Base-by-base conservation (phyloP, 192 early-diverging fungal genomes). In the Dissophora globulifera region DNA sequence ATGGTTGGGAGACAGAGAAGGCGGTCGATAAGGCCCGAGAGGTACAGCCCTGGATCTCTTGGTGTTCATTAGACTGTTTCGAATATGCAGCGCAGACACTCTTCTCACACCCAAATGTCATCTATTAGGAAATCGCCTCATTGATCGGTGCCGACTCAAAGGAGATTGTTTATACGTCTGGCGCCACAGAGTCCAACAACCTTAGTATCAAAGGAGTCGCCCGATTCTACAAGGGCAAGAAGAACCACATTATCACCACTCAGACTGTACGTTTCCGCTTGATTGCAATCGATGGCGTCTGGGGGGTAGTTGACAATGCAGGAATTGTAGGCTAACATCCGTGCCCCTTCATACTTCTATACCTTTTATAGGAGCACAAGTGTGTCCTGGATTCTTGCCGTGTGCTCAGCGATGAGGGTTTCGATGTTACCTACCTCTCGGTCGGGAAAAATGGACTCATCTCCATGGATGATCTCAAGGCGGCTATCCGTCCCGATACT, bases 141-240 rank as follows among this genome's bases (percentile, higher is more conserved):
- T 78, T 98, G 52, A 94, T 98, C 69, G 90, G 91, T 20, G 95
- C 95, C 20, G 94, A 98, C 83, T 86, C 94, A 29, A 98, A 98
- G 82, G 96, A 98, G 84, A 93, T 98, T 40, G 82, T 98, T 30
- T 98, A 97, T 63, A 98, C 96, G 20, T 93, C 91, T 13, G 96
- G 96, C 9, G 96, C 96, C 8, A 98, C 96, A 11, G 96, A 98
- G 82, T 92, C 94, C 26, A 98, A 98, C 88, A 98, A 98, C 72
- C 83, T 93, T 22, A 88, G 90, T 61, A 86, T 96, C 78, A 98
- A 98, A 78, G 96, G 96, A 45, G 92, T 97, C 33, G 95, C 96
- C 7, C 86, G 93, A 27, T 98, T 98, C 82, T 96, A 98, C 83
- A 94, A 93, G 67, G 84, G 83, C 50, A 95, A 90, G 57, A 97